phyloP scores from a whole-genome alignment of 2,329 filamentous ascomycete species.

The Penicillium thymicola region DNA sequence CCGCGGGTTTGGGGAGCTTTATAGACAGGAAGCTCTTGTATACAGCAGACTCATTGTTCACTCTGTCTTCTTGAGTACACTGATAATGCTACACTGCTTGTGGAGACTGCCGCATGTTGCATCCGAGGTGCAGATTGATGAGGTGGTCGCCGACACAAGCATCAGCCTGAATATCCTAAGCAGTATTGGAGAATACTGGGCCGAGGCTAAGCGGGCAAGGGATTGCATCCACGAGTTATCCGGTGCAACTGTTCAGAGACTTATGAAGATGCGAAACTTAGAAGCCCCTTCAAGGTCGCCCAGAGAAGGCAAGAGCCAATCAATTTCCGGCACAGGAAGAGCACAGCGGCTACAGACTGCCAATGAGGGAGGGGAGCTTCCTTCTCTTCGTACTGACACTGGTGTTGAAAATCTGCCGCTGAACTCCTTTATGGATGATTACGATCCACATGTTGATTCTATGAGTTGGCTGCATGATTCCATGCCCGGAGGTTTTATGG shows the following conservation, averaged over 20 bases:
- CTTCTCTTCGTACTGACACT: conserved; percentile 1
- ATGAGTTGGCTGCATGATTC: conserved; percentile 24
- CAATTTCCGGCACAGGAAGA: neutral
- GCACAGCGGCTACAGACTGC: neutral
- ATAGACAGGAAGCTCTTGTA: conserved; percentile 44
- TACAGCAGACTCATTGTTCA: conserved; percentile 52
- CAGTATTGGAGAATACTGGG: conserved; percentile 53
- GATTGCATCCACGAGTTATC: conserved; percentile 33
- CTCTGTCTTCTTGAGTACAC: conserved; percentile 47
- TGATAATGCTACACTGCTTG: conserved; percentile 53
- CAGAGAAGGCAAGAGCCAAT: neutral
- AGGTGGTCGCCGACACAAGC: conserved; percentile 43
- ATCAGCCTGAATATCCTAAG: conserved; percentile 49
- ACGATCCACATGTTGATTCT: conserved; percentile 9
- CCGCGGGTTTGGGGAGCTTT: conserved; percentile 43
- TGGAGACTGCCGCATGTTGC: conserved; percentile 47
- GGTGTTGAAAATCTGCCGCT: conserved; percentile 4
- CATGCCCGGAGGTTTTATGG: conserved; percentile 23
- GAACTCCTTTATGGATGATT: conserved; percentile 20
- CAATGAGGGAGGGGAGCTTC: neutral
- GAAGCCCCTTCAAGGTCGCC: conserved; percentile 15
- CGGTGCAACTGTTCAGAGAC: conserved; percentile 25
- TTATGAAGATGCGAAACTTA: conserved; percentile 17
- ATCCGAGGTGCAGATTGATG: conserved; percentile 36
- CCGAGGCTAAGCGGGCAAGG: conserved; percentile 40